Percentiles rank a stretch among this genome's conserved stretches.
Conservation (phyloP, 163 green algal genomes). For the Scenedesmus sp. region DNA sequence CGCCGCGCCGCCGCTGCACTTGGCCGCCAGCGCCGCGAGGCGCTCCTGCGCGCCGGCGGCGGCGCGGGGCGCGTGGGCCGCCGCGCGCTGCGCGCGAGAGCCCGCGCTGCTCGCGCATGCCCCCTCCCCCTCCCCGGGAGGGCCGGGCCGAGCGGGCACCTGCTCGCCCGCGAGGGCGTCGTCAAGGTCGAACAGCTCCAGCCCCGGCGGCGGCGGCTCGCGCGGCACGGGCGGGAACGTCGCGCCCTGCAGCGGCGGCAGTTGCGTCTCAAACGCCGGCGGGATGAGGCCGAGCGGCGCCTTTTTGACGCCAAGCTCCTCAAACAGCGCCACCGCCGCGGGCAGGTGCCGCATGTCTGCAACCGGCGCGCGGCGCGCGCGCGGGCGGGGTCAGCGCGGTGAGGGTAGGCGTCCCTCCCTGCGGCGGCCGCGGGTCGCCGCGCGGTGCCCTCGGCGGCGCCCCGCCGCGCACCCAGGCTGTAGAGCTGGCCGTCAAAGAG, state of each 20-base stretch:
- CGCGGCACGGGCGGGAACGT: slow-evolving; percentile 81
- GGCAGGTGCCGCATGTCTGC: slow-evolving; percentile 59
- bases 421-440: neutral
- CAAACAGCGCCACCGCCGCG: slow-evolving; percentile 69
- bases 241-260: slow-evolving; percentile 81
- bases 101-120: no score
- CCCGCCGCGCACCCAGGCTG: slow-evolving; percentile 35
- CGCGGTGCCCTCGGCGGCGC: neutral
- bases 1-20: slow-evolving; percentile 21
- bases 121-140: no score
- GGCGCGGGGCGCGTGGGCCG: no score
- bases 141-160: no score
- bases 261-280: slow-evolving; percentile 77
- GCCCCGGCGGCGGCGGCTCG: slow-evolving; percentile 73
- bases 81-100: no score
- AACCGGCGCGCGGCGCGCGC: neutral
- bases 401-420: neutral
- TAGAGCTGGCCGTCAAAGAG: slow-evolving; percentile 69
- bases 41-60: no score
- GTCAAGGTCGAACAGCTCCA: slow-evolving; percentile 93
- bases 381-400: neutral
- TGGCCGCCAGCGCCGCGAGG: slow-evolving; percentile 18
- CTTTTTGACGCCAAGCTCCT: slow-evolving; percentile 77
- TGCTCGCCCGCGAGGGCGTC: slow-evolving; percentile 70
- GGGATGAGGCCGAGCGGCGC: slow-evolving; percentile 75